These are phyloP conservation scores for Colletotrichum sp. DNA, from an alignment of 2,329 filamentous ascomycete species.

Conservation along the genomic window DNA sequence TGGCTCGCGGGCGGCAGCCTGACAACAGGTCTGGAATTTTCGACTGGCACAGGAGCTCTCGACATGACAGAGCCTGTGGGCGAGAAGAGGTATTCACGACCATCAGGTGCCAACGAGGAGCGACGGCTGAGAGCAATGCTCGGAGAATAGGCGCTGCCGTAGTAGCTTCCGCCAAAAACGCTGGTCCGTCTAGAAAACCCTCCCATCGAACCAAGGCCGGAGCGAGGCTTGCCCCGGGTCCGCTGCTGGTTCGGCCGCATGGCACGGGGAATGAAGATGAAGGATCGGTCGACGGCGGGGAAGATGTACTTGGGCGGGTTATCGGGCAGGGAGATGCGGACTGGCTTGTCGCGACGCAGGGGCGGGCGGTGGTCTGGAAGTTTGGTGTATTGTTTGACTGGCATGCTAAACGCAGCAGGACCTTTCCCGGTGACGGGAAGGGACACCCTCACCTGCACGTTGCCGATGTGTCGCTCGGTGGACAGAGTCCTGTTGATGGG, in stretches of 20 bases:
- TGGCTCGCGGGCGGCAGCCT: conserved; percentile 73
- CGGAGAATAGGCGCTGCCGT: conserved; percentile 81
- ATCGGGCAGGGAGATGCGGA: conserved; percentile 87
- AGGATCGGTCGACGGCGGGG: conserved; percentile 87
- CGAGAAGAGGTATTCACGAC: conserved; percentile 78
- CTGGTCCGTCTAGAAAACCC: conserved; percentile 82
- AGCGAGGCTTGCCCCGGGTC: conserved; percentile 75
- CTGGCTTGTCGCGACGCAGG: conserved; percentile 92
- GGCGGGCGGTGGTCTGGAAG: conserved; percentile 94
- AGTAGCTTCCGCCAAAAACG: conserved; percentile 72
- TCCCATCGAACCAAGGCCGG: conserved; percentile 71
- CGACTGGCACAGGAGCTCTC: conserved; percentile 65
- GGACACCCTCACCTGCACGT: conserved; percentile 82
- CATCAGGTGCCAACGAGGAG: conserved; percentile 74
- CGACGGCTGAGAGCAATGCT: conserved; percentile 88
- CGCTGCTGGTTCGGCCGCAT: conserved; percentile 91
- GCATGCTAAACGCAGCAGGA: conserved; percentile 75
- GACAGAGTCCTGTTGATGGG: conserved; percentile 82
- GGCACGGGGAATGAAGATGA: conserved; percentile 96
- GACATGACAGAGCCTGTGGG: conserved; percentile 82
- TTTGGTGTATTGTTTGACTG: conserved; percentile 90
- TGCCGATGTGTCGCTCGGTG: conserved; percentile 82
- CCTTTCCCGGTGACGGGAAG: conserved; percentile 74
- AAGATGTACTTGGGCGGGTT: conserved; percentile 87
- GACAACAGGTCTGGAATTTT: conserved; percentile 75